Conservation (phyloP, 345 rosid species). For the Brassica juncea region DNA sequence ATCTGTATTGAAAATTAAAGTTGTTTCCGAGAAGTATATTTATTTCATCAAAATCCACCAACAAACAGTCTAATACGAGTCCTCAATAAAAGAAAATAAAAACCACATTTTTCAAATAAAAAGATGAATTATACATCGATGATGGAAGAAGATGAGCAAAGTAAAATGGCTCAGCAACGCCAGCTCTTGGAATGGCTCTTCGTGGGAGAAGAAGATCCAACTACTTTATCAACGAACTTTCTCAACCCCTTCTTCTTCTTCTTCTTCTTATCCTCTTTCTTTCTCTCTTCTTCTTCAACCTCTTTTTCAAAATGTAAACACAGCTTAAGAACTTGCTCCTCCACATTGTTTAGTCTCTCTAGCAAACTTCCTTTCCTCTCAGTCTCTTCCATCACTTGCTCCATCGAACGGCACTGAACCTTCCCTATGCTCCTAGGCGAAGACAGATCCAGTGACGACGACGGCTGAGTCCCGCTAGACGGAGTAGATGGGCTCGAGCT, state of each 20-base stretch:
- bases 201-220: slow-evolving; percentile 44
- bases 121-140: neutral
- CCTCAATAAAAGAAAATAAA: neutral
- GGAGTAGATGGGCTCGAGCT: slow-evolving; percentile 38
- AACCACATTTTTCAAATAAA: neutral
- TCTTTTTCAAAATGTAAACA: slow-evolving; percentile 28
- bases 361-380: slow-evolving; percentile 34
- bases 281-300: slow-evolving; percentile 21
- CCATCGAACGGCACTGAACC: slow-evolving; percentile 30
- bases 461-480: slow-evolving; percentile 33
- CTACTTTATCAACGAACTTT: slow-evolving; percentile 35
- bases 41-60: neutral
- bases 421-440: slow-evolving; percentile 33
- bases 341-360: slow-evolving; percentile 37
- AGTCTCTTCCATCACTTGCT: slow-evolving; percentile 36
- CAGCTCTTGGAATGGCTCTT: slow-evolving; percentile 23
- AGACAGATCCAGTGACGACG: slow-evolving; percentile 23
- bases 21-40: neutral
- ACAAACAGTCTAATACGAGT: neutral
- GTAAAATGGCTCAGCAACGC: neutral
- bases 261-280: slow-evolving; percentile 6
- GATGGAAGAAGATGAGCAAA: neutral
- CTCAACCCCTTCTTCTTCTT: slow-evolving; percentile 38
- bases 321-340: slow-evolving; percentile 41
- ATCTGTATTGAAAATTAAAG: neutral